A percentile compares a stretch with the other conserved stretches of the same genome.
Evolutionary conservation across 2,329 filamentous ascomycete genomes (phyloP).

Genomic region (Fusarium drepaniforme): DNA sequence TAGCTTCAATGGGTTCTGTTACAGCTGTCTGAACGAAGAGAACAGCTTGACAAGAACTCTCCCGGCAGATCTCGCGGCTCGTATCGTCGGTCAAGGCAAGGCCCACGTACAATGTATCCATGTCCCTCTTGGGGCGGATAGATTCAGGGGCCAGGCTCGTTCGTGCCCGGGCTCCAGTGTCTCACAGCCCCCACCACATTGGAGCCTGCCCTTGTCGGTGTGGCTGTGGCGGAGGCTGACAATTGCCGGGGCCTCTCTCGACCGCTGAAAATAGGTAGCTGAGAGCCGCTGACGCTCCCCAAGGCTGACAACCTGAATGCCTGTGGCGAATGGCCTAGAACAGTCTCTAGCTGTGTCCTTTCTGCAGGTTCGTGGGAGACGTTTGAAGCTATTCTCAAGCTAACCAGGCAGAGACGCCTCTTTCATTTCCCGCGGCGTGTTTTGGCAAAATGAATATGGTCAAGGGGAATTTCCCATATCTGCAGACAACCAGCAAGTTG

Average conservation of each 20-base stretch:
- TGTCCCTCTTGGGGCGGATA: conserved; percentile 1
- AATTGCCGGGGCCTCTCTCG: background rate
- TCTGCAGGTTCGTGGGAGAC: background rate
- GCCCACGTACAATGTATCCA: background rate
- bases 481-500: background rate
- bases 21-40: background rate
- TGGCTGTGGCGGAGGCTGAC: conserved; percentile 44
- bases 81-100: background rate
- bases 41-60: background rate
- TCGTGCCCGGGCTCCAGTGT: conserved; percentile 23
- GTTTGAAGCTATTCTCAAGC: conserved; percentile 10
- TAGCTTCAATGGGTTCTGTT: background rate
- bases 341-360: background rate
- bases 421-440: background rate
- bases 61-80: background rate
- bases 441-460: background rate
- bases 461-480: background rate
- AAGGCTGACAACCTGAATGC: conserved; percentile 10
- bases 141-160: conserved; percentile 3
- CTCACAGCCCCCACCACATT: conserved; percentile 15
- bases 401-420: background rate
- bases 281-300: background rate
- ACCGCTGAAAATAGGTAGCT: conserved; percentile 40
- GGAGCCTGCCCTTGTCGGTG: conserved; percentile 10
- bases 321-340: conserved; percentile 30